Base-by-base conservation (phyloP, 495 filamentous ascomycete genomes). In the Alectoria sarmentosa region DNA sequence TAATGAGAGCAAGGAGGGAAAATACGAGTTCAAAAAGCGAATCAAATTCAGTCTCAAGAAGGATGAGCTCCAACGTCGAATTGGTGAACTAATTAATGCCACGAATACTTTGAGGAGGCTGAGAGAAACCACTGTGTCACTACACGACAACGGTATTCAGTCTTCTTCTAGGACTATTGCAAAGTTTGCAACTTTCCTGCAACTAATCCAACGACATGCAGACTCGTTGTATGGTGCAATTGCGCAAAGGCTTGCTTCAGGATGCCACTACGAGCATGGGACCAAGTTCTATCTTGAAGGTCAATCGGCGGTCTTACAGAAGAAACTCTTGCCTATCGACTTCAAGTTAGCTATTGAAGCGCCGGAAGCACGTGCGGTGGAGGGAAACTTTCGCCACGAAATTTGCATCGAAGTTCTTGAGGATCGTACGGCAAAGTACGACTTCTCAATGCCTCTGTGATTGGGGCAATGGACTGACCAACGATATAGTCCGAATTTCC, bases 181-280 rank as follows among this genome's bases (percentile, higher is more conserved):
- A 21, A 54, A 54, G 9, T 59, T 52, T 26, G n/a, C 56, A 17
- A 30, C 5, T 4, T 49, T 48, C 34, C 28, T 65, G 0, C 54
- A 59, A 13, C 28, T 32, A 37, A 21, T 65, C 17, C 63, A 60
- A 46, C 4, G n/a, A n/a, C 44, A 54, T 8, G 56, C 63, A 17
- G 9, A 39, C 26, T 23, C n/a, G 13, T 17, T 65, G 42, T 41
- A 65, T 41, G 23, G 0, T 4, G 63, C 57, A 0, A 28, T 65
- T n/a, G 21, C 28, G 3, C 37, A 49, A 11, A 61, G 30, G 11
- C 36, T 48, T 26, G 23, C 28, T 19, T 46, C 56, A 6, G 30
- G 63, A 17, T 65, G 63, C 44, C 63, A 65, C 44, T 6, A 21
- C 23, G 42, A 38, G 32, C 63, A 65, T 54, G 52, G 42, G 14